Conservation (phyloP, 306 rosid species). For the Sicyos baderoa region DNA sequence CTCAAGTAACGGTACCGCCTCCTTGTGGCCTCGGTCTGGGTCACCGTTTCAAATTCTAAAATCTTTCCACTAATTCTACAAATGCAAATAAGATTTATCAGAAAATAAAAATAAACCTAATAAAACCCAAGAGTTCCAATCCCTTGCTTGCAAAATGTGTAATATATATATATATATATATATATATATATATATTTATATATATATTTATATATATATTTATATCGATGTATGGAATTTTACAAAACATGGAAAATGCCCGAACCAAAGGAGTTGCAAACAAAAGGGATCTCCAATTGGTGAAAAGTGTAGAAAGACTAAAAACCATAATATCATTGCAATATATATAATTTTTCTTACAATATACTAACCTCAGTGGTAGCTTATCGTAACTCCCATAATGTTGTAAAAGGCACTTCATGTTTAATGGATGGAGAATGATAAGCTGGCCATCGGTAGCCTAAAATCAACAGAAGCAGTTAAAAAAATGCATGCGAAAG, state of each 20-base stretch:
- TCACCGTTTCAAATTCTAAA: constrained; percentile 65
- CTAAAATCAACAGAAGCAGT: constrained; percentile 44
- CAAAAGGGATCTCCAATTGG: too few relatives aligned
- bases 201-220: too few relatives aligned
- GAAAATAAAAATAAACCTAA: constrained; percentile 3
- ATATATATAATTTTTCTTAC: background rate
- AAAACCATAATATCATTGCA: background rate
- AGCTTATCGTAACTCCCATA: constrained; percentile 69
- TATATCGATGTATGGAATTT: too few relatives aligned
- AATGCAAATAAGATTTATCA: constrained; percentile 4
- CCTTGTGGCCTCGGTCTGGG: constrained; percentile 83
- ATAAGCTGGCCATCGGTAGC: constrained; percentile 93
- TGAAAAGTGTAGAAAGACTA: too few relatives aligned
- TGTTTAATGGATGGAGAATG: constrained; percentile 86
- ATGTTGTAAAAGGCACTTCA: constrained; percentile 81
- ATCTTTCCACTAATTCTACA: constrained; percentile 78
- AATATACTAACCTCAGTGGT: constrained; percentile 59
- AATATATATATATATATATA: too few relatives aligned
- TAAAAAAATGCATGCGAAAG: constrained; percentile 2
- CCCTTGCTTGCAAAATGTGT: background rate
- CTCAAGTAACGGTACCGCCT: constrained; percentile 78
- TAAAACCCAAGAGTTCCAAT: background rate
- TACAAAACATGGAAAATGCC: too few relatives aligned
- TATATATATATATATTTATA: too few relatives aligned
- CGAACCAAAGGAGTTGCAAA: too few relatives aligned